A percentile compares a stretch with the other conserved stretches of the same genome.
phyloP scores from a whole-genome alignment of 2,329 filamentous ascomycete species.

The Colletotrichum lentis region DNA sequence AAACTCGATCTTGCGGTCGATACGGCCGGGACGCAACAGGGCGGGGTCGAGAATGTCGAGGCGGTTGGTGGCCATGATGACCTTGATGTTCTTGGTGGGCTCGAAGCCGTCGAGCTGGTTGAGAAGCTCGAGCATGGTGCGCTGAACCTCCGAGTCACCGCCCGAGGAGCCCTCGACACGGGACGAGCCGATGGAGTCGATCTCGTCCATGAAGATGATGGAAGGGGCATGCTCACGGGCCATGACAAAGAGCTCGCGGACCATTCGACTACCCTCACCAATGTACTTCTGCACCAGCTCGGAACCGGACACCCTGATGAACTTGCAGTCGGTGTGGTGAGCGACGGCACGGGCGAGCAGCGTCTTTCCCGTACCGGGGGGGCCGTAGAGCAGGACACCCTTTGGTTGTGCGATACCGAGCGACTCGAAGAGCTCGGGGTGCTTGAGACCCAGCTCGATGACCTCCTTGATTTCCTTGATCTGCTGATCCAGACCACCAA shows the following conservation, averaged over 20 bases:
- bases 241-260: slow-evolving; percentile 99
- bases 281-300: slow-evolving; percentile 99
- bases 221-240: slow-evolving; percentile 96
- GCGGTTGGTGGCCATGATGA: slow-evolving; percentile 99
- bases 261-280: slow-evolving; percentile 97
- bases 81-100: slow-evolving; percentile 99
- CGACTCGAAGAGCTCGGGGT: slow-evolving; percentile 98
- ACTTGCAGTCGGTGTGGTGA: slow-evolving; percentile 98
- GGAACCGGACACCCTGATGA: slow-evolving; percentile 95
- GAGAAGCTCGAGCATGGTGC: slow-evolving; percentile 96
- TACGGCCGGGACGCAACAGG: slow-evolving; percentile 91
- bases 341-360: slow-evolving; percentile 93
- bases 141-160: slow-evolving; percentile 96
- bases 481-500: slow-evolving; percentile 96
- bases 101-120: slow-evolving; percentile 99
- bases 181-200: slow-evolving; percentile 97
- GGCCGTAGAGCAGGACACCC: slow-evolving; percentile 94
- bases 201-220: slow-evolving; percentile 99
- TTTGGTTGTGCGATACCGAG: slow-evolving; percentile 98
- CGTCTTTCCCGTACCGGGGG: slow-evolving; percentile 96
- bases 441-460: slow-evolving; percentile 97
- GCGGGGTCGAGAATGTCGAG: slow-evolving; percentile 97
- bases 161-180: slow-evolving; percentile 95
- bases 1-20: slow-evolving; percentile 99
- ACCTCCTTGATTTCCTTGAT: slow-evolving; percentile 99